Evolutionary conservation across 176 grass and related monocot species (phyloP).

Genomic region (Coix lacrymajobi): DNA sequence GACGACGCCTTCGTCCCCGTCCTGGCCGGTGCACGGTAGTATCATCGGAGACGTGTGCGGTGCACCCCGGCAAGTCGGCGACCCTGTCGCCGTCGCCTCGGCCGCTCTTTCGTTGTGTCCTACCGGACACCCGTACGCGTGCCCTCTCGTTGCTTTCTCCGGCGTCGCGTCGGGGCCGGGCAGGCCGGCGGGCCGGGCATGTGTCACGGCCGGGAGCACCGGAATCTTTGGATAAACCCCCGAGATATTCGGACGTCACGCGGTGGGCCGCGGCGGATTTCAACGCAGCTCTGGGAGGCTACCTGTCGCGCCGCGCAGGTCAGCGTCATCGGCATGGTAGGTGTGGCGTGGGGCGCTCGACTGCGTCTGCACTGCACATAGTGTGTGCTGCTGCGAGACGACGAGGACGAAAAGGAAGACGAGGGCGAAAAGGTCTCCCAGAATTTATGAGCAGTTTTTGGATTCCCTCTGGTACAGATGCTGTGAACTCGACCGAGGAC

Average conservation of each 20-base stretch:
- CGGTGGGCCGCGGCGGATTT: neutral
- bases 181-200: neutral
- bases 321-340: neutral
- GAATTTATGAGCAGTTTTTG: neutral
- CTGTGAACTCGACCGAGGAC: neutral
- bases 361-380: neutral
- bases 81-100: neutral
- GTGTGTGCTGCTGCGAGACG: neutral
- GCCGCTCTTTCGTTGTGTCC: neutral
- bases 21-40: neutral
- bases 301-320: neutral
- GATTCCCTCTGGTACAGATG: neutral
- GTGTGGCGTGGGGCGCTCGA: neutral
- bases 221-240: conserved; percentile 10
- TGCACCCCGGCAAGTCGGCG: neutral
- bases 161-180: neutral
- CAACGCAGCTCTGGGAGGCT: neutral
- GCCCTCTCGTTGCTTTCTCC: neutral
- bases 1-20: neutral
- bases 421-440: neutral
- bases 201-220: neutral
- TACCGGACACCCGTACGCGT: too few relatives aligned
- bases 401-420: neutral
- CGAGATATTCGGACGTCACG: neutral
- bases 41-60: neutral